phyloP scores from a whole-genome alignment of 148 eudicot genomes.

The Amaranthus cruentus region DNA sequence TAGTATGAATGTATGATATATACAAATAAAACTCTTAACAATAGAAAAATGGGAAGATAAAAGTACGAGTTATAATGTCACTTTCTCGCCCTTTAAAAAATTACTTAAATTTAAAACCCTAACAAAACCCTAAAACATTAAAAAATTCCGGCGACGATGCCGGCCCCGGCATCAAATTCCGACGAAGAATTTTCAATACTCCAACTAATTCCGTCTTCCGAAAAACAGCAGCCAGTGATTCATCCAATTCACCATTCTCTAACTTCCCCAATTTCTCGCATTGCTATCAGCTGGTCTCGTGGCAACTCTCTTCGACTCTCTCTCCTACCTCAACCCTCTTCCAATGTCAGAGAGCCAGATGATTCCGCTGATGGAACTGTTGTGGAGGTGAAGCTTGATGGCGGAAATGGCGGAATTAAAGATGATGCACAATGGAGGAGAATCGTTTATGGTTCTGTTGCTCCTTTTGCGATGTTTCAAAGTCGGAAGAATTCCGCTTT shows the following conservation, averaged over 20 bases:
- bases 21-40: too few relatives aligned
- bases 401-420: constrained; percentile 36
- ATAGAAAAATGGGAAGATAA: too few relatives aligned
- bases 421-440: constrained; percentile 65
- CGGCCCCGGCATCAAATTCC: constrained; percentile 42
- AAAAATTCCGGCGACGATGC: constrained; percentile 53
- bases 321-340: constrained; percentile 30
- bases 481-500: constrained; percentile 51
- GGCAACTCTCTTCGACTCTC: constrained; percentile 85
- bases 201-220: constrained; percentile 11
- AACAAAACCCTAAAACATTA: constrained; percentile 19
- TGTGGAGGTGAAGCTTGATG: constrained; percentile 56
- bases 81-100: not conserved
- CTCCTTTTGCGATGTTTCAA: constrained; percentile 82
- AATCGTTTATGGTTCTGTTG: constrained; percentile 75
- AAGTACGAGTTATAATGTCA: too few relatives aligned
- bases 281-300: constrained; percentile 76
- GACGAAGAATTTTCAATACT: constrained; percentile 35
- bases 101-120: not conserved
- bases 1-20: too few relatives aligned
- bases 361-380: constrained; percentile 47
- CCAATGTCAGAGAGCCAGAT: constrained; percentile 9
- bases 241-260: constrained; percentile 69
- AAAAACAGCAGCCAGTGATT: constrained; percentile 24
- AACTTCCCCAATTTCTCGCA: constrained; percentile 55